Evolutionary conservation across 768 basidiomycete species (phyloP), one percentile per base, ranked within the genome.

Genomic region (Wakefieldia striispora): DNA sequence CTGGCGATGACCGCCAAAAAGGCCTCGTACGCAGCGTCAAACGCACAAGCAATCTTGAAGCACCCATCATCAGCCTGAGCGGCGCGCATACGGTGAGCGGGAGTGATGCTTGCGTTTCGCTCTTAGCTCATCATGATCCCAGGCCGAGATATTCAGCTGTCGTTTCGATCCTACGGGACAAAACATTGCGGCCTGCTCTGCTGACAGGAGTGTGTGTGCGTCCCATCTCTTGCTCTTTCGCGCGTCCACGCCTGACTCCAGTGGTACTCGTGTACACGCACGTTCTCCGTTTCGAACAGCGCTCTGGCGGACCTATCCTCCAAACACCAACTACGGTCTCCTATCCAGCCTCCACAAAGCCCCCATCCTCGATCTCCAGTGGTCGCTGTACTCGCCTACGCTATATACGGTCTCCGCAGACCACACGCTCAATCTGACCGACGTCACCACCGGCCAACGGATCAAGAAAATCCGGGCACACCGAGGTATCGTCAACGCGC

Each of bases 151-250:
- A 54, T 56, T 95, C 55, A 89, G 89, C 57, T 91, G 93, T 72
- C 80, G 91, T 58, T 98, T 98, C 65, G 92, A 95, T 62, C 92
- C 94, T 13, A 88, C 88, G 3, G 97, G 97, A 4, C 87, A 95
- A 66, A 91, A 90, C 57, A 83, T 98, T 50, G 97, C 95, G 35
- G 93, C 93, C 9, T 91, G 88, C 63, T 94, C 91, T 13, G 80
- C 88, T 2, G 95, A 99, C 70, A 77, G 91, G 60, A 85, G 85
- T 55, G 85, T 98, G 55, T 95, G 94, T 91, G 60, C 68, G 91
- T 82, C 33, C 19, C 12, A 3, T 38, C 19, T 20, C 17, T 48
- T 1, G 29, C 29, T 26, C 24, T 24, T 26, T 33, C 27, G n/a
- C 29, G 19, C 48, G 21, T 43, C 24, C 53, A 48, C 19, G 51